A percentile compares a stretch with the other conserved stretches of the same genome.
phyloP scores from a whole-genome alignment of 2,329 filamentous ascomycete species.

The Fusarium mangiferae region DNA sequence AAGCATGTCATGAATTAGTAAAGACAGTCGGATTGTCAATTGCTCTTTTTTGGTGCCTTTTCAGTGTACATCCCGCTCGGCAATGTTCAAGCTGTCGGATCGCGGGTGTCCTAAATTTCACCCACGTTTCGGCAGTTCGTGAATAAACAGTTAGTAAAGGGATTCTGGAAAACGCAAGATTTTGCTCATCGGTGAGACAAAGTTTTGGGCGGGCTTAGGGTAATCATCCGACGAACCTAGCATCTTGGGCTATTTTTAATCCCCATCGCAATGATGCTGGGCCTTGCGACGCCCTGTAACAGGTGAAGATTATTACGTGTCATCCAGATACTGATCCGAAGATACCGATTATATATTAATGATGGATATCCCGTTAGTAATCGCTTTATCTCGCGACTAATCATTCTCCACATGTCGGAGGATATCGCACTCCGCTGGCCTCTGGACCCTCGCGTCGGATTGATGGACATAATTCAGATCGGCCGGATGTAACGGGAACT shows the following conservation, averaged over 20 bases:
- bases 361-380: neutral
- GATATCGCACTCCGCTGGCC: neutral
- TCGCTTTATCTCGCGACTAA: neutral
- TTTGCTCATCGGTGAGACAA: neutral
- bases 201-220: too few relatives aligned
- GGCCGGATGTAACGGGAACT: neutral
- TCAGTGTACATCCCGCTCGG: fast-evolving
- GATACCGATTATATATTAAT: neutral
- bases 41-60: neutral
- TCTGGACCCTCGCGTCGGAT: neutral
- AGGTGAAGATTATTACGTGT: too few relatives aligned
- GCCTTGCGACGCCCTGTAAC: too few relatives aligned
- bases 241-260: neutral
- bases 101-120: neutral
- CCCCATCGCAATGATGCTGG: neutral
- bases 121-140: neutral
- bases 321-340: neutral
- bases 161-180: fast-evolving
- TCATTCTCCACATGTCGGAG: neutral
- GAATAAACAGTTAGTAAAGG: fast-evolving
- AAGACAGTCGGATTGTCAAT: too few relatives aligned
- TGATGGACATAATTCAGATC: neutral
- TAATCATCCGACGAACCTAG: neutral
- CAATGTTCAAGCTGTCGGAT: too few relatives aligned
- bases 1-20: fast-evolving